Percentiles rank a stretch among this genome's conserved stretches.
phyloP scores from a whole-genome alignment of 2,329 filamentous ascomycete genomes.

The Diaporthe batatas region DNA sequence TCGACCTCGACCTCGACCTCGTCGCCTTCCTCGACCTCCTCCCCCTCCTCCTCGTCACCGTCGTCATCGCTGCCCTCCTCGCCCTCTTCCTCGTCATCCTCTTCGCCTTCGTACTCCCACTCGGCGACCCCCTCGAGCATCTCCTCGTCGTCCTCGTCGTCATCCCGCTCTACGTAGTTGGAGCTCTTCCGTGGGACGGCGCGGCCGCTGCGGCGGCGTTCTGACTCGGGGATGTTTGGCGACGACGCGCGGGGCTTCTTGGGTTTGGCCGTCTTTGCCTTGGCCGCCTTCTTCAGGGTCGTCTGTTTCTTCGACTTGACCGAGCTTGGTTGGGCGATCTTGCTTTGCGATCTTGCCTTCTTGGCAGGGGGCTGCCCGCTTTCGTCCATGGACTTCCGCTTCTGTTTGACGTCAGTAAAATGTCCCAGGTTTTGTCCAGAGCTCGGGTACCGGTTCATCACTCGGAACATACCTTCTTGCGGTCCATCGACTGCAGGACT shows the following conservation, averaged over 20 bases:
- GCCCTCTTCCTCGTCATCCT: slow-evolving; percentile 46
- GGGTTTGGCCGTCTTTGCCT: slow-evolving; percentile 50
- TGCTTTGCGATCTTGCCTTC: slow-evolving; percentile 50
- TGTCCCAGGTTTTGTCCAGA: accelerated
- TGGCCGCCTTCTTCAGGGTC: slow-evolving; percentile 46
- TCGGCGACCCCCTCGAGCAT: slow-evolving; percentile 72
- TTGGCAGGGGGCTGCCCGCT: slow-evolving; percentile 61
- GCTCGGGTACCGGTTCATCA: too few relatives aligned
- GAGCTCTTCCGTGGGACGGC: slow-evolving; percentile 54
- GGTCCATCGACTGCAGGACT: slow-evolving; percentile 73
- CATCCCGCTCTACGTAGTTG: slow-evolving; percentile 70
- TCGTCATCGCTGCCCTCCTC: slow-evolving; percentile 49
- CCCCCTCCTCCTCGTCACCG: slow-evolving; percentile 44
- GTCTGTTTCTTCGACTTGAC: slow-evolving; percentile 51
- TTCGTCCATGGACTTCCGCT: slow-evolving; percentile 69
- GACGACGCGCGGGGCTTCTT: slow-evolving; percentile 51
- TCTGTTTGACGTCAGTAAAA: slow-evolving; percentile 54
- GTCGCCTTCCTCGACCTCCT: slow-evolving; percentile 42
- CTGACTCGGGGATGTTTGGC: slow-evolving; percentile 53
- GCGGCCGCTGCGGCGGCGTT: slow-evolving; percentile 70
- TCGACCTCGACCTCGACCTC: slow-evolving; percentile 38
- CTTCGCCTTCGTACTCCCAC: slow-evolving; percentile 66
- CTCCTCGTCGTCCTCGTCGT: slow-evolving; percentile 70
- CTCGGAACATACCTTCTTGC: slow-evolving; percentile 71
- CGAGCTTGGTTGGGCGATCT: slow-evolving; percentile 49